Evolutionary conservation across 1,284 basidiomycete species (phyloP).

Genomic region (Clitocybe nebularis): DNA sequence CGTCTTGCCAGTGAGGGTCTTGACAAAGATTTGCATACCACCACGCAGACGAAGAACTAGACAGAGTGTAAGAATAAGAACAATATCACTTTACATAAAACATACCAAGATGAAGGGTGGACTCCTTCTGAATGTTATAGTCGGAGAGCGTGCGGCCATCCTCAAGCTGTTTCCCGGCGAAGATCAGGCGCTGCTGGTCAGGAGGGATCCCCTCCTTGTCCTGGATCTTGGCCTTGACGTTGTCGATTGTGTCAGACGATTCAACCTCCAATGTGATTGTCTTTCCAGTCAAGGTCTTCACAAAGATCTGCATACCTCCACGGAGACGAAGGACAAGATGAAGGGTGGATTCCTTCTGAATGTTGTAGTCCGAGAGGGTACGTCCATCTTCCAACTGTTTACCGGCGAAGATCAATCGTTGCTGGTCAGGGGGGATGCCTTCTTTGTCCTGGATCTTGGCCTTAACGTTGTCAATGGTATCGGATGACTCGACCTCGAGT

Average conservation of each 20-base stretch:
- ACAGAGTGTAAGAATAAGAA: too few species aligned
- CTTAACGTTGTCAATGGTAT: conserved; percentile 19
- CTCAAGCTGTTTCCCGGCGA: conserved; percentile 42
- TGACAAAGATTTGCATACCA: conserved; percentile 61
- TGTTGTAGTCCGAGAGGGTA: conserved; percentile 27
- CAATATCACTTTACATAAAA: too few species aligned
- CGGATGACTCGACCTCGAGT: conserved; percentile 45
- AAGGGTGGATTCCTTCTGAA: conserved; percentile 34
- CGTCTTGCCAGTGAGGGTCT: conserved; percentile 48
- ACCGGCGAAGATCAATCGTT: conserved; percentile 18
- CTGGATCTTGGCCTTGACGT: conserved; percentile 52
- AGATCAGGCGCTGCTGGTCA: conserved; percentile 72
- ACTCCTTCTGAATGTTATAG: conserved; percentile 20
- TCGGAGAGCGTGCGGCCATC: conserved; percentile 19
- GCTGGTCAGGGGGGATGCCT: conserved; percentile 19
- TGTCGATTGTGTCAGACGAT: conserved; percentile 49
- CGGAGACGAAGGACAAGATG: conserved; percentile 46
- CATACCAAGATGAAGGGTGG: conserved; percentile 49
- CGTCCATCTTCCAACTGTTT: conserved; percentile 63
- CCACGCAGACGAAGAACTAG: conserved; percentile 51
- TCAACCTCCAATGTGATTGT: conserved; percentile 50
- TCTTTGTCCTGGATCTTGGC: conserved; percentile 19
- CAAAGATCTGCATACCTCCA: conserved; percentile 75
- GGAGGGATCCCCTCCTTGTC: conserved; percentile 64
- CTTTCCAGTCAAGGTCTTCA: conserved; percentile 60